Evolutionary conservation across 306 rosid species (phyloP).

Genomic region (Sindora glabra): DNA sequence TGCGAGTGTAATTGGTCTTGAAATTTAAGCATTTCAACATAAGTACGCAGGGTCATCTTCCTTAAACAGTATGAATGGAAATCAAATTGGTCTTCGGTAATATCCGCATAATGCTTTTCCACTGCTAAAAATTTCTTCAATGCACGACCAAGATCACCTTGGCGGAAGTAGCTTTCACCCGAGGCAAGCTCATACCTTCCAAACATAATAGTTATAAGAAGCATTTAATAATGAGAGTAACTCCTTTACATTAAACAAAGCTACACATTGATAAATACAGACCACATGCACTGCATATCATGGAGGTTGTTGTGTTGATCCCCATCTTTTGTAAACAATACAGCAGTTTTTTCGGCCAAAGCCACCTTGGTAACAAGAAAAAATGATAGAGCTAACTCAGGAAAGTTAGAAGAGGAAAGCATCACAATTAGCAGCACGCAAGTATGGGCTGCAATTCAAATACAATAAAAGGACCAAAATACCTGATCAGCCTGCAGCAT

Average conservation of each 20-base stretch:
- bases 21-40: conserved; percentile 94
- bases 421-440: background rate
- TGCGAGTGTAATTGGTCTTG: conserved; percentile 96
- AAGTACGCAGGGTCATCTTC: conserved; percentile 95
- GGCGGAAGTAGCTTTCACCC: conserved; percentile 94
- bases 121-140: conserved; percentile 85
- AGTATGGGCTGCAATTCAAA: background rate
- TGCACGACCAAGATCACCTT: conserved; percentile 85
- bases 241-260: conserved; percentile 6
- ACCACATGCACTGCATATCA: conserved; percentile 99
- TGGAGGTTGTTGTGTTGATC: conserved; percentile 97
- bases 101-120: conserved; percentile 97
- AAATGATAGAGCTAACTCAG: conserved; percentile 8
- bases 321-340: conserved; percentile 94
- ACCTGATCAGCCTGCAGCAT: conserved; percentile 99
- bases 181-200: conserved; percentile 94
- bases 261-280: conserved; percentile 22
- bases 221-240: conserved; percentile 12
- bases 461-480: conserved; percentile 2
- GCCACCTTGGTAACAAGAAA: conserved; percentile 46
- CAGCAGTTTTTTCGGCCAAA: conserved; percentile 97
- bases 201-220: conserved; percentile 6
- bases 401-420: conserved; percentile 4
- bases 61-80: conserved; percentile 97
- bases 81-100: conserved; percentile 96